These are phyloP conservation scores for Fagopyrum tataricum DNA, from an alignment of 148 eudicot genomes.

Conservation along the genomic window DNA sequence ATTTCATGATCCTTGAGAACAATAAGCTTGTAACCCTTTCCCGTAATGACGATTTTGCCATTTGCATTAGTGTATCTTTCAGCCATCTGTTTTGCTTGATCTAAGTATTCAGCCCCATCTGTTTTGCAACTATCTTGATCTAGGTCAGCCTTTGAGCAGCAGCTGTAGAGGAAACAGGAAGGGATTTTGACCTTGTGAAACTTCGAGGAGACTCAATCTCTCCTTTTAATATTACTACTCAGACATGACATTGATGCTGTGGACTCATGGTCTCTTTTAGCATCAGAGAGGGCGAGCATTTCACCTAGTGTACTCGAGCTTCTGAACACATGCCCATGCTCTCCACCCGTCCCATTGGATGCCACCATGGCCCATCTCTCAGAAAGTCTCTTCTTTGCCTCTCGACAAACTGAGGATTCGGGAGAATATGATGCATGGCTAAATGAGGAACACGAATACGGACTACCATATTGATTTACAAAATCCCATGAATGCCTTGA, in stretches of 20 bases:
- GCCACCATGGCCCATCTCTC: constrained; percentile 98
- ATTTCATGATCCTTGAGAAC: constrained; percentile 65
- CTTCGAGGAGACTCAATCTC: constrained; percentile 35
- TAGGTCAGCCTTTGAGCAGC: constrained; percentile 29
- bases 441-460: constrained; percentile 57
- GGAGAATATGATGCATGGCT: constrained; percentile 84
- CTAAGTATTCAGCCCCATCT: constrained; percentile 25
- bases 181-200: constrained; percentile 81
- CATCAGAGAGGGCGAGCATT: constrained; percentile 90
- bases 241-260: constrained; percentile 51
- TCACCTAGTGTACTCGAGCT: constrained; percentile 92
- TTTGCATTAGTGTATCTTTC: constrained; percentile 35
- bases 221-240: constrained; percentile 25
- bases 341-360: constrained; percentile 47
- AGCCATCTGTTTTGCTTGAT: constrained; percentile 22
- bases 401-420: constrained; percentile 88
- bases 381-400: constrained; percentile 95
- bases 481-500: constrained; percentile 97
- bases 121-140: constrained; percentile 29
- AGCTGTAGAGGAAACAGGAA: constrained; percentile 59
- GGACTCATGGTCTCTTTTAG: constrained; percentile 27
- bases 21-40: constrained; percentile 84
- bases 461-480: constrained; percentile 54
- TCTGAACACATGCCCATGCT: constrained; percentile 49
- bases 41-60: constrained; percentile 56